These are phyloP conservation scores for Alternaria solani DNA, from an alignment of 2,329 filamentous ascomycete species.

Conservation along the genomic window DNA sequence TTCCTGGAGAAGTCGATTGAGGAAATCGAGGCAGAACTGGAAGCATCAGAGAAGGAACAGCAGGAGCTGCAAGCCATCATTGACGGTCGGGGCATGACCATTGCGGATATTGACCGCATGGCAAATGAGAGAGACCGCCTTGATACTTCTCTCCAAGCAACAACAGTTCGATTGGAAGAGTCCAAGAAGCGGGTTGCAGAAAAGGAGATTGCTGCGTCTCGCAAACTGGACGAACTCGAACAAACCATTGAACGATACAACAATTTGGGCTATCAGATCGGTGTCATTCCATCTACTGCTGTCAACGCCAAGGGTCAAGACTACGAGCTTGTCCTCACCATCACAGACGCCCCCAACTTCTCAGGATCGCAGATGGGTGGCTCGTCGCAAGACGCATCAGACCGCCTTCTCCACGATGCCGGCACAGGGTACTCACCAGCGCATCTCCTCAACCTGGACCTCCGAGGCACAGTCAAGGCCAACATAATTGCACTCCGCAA, in stretches of 20 bases:
- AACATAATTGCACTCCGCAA: conserved; percentile 81
- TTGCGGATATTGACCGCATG: conserved; percentile 99
- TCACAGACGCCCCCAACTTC: conserved; percentile 81
- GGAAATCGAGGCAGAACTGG: conserved; percentile 83
- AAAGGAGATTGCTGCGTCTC: conserved; percentile 85
- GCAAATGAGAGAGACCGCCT: conserved; percentile 92
- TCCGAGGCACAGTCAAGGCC: conserved; percentile 81
- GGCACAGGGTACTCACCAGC: conserved; percentile 88
- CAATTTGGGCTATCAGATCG: conserved; percentile 90
- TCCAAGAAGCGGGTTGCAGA: conserved; percentile 82
- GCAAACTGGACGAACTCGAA: conserved; percentile 91
- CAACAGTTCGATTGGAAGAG: conserved; percentile 80
- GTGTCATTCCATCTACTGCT: conserved; percentile 83
- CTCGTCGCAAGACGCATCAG: conserved; percentile 60
- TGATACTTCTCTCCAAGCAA: conserved; percentile 85
- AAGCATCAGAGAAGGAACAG: conserved; percentile 82
- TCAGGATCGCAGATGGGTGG: conserved; percentile 59
- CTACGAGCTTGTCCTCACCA: conserved; percentile 84
- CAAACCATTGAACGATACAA: conserved; percentile 90
- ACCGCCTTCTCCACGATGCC: conserved; percentile 82
- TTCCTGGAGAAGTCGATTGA: conserved; percentile 87
- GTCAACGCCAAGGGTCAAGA: conserved; percentile 84
- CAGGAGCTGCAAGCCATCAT: conserved; percentile 81
- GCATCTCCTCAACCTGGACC: conserved; percentile 86
- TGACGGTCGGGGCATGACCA: conserved; percentile 92